These are phyloP conservation scores for Leishmania mexicana DNA, from an alignment of 208 protist genomes.

Conservation along the genomic window DNA sequence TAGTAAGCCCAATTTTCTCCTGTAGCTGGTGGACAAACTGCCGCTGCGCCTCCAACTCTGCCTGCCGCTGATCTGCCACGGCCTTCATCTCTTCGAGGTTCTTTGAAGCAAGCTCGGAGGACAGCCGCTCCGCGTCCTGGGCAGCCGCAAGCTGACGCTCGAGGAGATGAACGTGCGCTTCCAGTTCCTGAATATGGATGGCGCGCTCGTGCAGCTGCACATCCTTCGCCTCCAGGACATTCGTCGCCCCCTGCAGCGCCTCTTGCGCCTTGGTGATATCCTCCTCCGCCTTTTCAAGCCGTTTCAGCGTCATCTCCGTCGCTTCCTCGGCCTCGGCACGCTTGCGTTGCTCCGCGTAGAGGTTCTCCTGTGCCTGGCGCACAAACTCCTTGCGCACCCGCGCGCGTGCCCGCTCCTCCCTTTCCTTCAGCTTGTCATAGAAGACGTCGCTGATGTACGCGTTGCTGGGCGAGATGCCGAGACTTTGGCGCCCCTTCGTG, in stretches of 20 bases:
- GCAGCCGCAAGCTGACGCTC: constrained; percentile 21
- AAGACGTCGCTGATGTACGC: constrained; percentile 24
- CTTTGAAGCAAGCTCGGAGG: neutral
- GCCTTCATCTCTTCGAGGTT: constrained; percentile 16
- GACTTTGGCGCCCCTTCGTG: neutral
- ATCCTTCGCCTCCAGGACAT: constrained; percentile 25
- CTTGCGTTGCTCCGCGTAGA: constrained; percentile 32
- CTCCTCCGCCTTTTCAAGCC: constrained; percentile 14
- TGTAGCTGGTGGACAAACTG: constrained; percentile 26
- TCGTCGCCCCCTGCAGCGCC: constrained; percentile 13
- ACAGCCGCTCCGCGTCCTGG: neutral
- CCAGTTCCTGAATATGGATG: constrained; percentile 29
- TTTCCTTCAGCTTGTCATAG: constrained; percentile 35
- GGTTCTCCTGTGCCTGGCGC: constrained; percentile 29
- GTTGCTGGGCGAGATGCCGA: neutral
- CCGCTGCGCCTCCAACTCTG: constrained; percentile 32
- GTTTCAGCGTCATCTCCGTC: constrained; percentile 5
- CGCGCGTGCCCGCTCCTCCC: constrained; percentile 37
- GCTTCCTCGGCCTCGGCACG: constrained; percentile 28
- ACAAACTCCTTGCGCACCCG: constrained; percentile 36
- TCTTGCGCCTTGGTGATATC: neutral
- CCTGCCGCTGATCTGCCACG: constrained; percentile 13
- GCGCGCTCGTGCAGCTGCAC: constrained; percentile 29
- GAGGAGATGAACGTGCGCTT: constrained; percentile 18
- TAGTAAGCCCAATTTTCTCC: constrained; percentile 23